Evolutionary conservation across 495 filamentous ascomycete species (phyloP), one percentile per base, ranked within the genome.

Genomic region (Daldinia bambusicola): DNA sequence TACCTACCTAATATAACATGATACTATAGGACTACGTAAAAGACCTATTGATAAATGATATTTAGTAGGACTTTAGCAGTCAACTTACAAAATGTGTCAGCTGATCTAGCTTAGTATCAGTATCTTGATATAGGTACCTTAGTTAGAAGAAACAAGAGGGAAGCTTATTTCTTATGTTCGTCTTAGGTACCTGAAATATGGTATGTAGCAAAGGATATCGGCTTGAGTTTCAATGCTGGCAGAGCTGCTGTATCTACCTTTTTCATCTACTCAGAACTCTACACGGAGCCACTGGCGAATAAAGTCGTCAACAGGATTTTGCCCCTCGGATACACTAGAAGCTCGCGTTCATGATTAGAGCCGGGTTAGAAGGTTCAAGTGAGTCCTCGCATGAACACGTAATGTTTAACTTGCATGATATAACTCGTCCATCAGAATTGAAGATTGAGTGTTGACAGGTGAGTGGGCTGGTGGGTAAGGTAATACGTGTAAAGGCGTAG

Each of bases 321-420:
- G n/a, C n/a, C n/a, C n/a, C n/a, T n/a, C n/a, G n/a, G n/a, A n/a
- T n/a, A n/a, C 20, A 7, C 9, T 2, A 55, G n/a, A 16, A 18
- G n/a, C 36, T 20, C 20, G 55, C 52, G 50, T 51, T 32, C 34
- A 37, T 26, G 36, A 63, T 18, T 4, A 43, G 20, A 41, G 34
- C 8, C 38, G 8, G 43, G 22, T 30, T n/a, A 26, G 26, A 43
- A 32, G 20, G 3, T 43, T n/a, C 30, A 52, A 52, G 50, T 52
- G 50, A 32, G 20, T 22, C 50, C 48, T 13, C 55, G 51, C 61
- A 55, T 41, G 45, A 41, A 37, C 34, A 55, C 50, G 61, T 43
- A 63, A 63, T 48, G 43, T 18, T 16, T 48, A 48, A 22, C 16
- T 20, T 16, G 43, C 43, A 48, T 48, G 16, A 16, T 48, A 16